Conservation (phyloP, 2,329 filamentous ascomycete genomes). For the Colletotrichum endophyticum region DNA sequence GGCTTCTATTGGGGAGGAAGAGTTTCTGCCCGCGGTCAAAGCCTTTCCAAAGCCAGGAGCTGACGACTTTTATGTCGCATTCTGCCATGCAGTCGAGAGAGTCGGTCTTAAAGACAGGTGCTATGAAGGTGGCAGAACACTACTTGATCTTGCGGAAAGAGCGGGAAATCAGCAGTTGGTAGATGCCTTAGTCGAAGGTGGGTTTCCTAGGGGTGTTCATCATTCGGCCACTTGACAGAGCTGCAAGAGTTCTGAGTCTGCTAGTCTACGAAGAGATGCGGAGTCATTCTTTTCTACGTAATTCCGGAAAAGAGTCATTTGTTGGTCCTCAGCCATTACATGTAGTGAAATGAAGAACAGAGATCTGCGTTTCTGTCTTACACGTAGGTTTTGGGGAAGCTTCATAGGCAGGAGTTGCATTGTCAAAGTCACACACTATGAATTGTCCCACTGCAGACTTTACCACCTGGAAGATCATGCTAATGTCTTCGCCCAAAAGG, state of each 20-base stretch:
- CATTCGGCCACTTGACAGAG: no score
- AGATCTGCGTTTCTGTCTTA: background rate
- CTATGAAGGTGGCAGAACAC: background rate
- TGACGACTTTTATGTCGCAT: background rate
- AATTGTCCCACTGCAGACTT: background rate
- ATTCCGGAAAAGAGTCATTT: no score
- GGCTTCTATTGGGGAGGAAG: background rate
- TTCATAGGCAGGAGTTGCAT: background rate
- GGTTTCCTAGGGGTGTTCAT: background rate
- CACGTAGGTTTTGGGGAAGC: accelerated
- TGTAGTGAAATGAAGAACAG: no score
- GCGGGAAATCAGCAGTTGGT: background rate
- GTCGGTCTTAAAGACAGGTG: background rate
- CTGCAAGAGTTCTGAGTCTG: background rate
- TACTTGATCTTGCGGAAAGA: background rate
- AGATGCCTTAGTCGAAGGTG: background rate
- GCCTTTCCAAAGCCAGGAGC: background rate
- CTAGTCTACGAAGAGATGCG: accelerated
- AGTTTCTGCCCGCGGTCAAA: accelerated
- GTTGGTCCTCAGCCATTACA: no score
- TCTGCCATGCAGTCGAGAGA: background rate
- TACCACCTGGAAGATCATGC: background rate
- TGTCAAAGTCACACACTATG: background rate
- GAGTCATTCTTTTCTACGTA: no score
- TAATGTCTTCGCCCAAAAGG: background rate